Percentiles rank a stretch among this genome's conserved stretches.
These are phyloP conservation scores for Vitis hybrid DNA, from an alignment of 177 flowering plant genomes.

Conservation along the genomic window DNA sequence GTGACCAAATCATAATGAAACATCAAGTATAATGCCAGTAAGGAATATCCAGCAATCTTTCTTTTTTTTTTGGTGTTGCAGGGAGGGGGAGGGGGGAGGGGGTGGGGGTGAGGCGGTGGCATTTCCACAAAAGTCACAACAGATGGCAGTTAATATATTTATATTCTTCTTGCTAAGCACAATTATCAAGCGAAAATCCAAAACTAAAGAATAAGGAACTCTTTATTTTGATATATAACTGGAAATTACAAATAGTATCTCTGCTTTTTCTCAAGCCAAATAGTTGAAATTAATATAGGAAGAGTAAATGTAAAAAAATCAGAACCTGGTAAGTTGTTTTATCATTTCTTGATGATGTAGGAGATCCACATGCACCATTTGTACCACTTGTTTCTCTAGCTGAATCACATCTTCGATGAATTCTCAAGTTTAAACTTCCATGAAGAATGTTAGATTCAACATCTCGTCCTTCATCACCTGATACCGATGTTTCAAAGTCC, in stretches of 20 bases:
- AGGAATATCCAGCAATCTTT: neutral
- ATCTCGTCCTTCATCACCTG: conserved; percentile 79
- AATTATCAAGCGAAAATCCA: too few species aligned
- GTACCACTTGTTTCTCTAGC: conserved; percentile 39
- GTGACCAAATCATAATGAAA: too few species aligned
- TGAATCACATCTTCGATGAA: conserved; percentile 62
- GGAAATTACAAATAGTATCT: neutral
- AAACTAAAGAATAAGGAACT: too few species aligned
- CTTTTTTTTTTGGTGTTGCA: neutral
- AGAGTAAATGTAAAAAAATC: neutral
- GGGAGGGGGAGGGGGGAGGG: too few species aligned
- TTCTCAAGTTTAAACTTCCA: conserved; percentile 77
- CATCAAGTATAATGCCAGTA: too few species aligned
- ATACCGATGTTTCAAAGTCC: conserved; percentile 77
- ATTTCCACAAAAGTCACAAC: too few species aligned
- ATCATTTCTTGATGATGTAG: conserved; percentile 56
- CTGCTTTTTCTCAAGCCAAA: neutral
- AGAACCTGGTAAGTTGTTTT: conserved; percentile 54
- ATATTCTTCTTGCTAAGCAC: too few species aligned
- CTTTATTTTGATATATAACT: neutral
- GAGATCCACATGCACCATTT: conserved; percentile 65
- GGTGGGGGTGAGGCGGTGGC: too few species aligned
- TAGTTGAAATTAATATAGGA: neutral
- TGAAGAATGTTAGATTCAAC: conserved; percentile 56
- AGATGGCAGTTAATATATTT: too few species aligned